These are phyloP conservation scores for Stenogyne calaminthoides DNA, from an alignment of 305 asterid species.

Conservation along the genomic window DNA sequence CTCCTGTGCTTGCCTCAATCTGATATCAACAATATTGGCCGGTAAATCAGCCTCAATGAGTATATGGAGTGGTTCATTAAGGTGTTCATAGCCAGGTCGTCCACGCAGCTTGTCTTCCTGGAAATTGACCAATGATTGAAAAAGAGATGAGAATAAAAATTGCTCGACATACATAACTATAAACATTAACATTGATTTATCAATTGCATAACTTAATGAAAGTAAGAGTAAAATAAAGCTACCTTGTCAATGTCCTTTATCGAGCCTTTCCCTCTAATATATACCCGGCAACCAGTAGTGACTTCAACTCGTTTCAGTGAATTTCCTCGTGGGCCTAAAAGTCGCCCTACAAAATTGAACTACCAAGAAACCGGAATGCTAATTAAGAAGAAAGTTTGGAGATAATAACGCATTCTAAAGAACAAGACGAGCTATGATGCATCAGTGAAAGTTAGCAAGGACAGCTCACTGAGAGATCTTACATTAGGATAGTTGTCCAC, in stretches of 20 bases:
- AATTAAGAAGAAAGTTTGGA: background rate
- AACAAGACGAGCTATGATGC: background rate
- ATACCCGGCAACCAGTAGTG: slow-evolving; percentile 96
- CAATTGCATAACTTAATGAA: background rate
- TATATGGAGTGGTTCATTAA: slow-evolving; percentile 79
- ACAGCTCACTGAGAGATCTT: slow-evolving; percentile 28
- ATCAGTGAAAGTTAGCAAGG: slow-evolving; percentile 1
- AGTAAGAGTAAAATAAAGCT: background rate
- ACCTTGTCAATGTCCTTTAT: slow-evolving; percentile 98
- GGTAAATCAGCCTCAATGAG: slow-evolving; percentile 91
- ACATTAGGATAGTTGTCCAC: slow-evolving; percentile 91
- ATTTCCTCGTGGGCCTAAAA: slow-evolving; percentile 97
- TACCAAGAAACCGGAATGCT: slow-evolving; percentile 27
- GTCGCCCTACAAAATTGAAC: slow-evolving; percentile 99
- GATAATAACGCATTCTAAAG: background rate
- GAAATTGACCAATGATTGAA: slow-evolving; percentile 32
- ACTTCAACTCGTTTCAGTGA: slow-evolving; percentile 94
- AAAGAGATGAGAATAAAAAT: background rate
- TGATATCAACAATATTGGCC: slow-evolving; percentile 64
- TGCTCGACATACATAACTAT: background rate
- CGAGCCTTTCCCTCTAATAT: slow-evolving; percentile 95
- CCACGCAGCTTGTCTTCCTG: slow-evolving; percentile 85
- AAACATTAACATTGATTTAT: background rate
- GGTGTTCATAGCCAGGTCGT: slow-evolving; percentile 91
- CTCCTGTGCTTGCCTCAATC: slow-evolving; percentile 78